phyloP scores from a whole-genome alignment of 2,329 filamentous ascomycete species.

The Emydomyces testavorans region DNA sequence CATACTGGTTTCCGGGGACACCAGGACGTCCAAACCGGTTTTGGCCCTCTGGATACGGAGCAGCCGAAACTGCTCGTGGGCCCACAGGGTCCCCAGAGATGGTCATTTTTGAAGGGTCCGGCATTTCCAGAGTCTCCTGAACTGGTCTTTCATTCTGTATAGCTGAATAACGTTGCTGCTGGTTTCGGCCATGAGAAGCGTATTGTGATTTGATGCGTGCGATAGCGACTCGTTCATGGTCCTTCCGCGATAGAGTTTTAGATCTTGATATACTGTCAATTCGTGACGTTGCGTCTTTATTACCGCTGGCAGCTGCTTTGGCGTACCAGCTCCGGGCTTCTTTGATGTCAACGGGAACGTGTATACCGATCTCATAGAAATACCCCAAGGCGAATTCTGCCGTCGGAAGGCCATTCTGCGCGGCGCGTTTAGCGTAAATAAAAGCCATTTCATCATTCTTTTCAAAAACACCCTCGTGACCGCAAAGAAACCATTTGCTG shows the following conservation, averaged over 20 bases:
- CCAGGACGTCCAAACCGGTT: conserved; percentile 25
- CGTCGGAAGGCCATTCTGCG: conserved; percentile 66
- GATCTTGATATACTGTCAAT: conserved; percentile 75
- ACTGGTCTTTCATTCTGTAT: conserved; percentile 32
- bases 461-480: conserved; percentile 78
- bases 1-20: conserved; percentile 24
- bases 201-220: conserved; percentile 74
- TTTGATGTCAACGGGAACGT: conserved; percentile 68
- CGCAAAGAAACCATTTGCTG: conserved; percentile 97
- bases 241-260: conserved; percentile 73
- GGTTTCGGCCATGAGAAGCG: conserved; percentile 46
- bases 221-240: conserved; percentile 86
- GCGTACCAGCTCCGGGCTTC: conserved; percentile 85
- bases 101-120: conserved; percentile 37
- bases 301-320: conserved; percentile 77
- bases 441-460: conserved; percentile 95
- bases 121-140: conserved; percentile 38
- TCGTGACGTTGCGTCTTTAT: conserved; percentile 71
- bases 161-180: conserved; percentile 16
- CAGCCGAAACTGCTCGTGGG: conserved; percentile 24
- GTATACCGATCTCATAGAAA: conserved; percentile 93
- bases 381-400: conserved; percentile 96
- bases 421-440: conserved; percentile 78
- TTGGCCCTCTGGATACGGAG: conserved; percentile 35
- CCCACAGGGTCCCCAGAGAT: conserved; percentile 24